Evolutionary conservation across 441 rosid species (phyloP).

Genomic region (Arabidopsis hybrid): DNA sequence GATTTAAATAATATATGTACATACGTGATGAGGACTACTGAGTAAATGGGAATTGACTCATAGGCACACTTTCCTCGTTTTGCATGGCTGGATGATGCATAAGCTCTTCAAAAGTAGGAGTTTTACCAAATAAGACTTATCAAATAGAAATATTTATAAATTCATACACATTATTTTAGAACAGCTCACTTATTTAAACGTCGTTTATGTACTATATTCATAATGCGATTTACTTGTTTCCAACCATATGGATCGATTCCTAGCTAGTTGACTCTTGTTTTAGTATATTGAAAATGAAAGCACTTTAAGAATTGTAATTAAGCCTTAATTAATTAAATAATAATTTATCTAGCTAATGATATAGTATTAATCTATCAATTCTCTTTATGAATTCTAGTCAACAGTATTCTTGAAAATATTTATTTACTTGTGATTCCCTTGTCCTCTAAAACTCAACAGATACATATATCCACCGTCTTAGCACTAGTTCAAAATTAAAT

Average conservation of each 20-base stretch:
- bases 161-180: neutral
- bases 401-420: slow-evolving; percentile 34
- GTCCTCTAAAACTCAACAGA: neutral
- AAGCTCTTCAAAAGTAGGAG: slow-evolving; percentile 23
- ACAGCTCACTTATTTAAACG: slow-evolving; percentile 11
- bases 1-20: neutral
- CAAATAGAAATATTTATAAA: neutral
- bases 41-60: slow-evolving; percentile 28
- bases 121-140: neutral
- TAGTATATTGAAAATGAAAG: slow-evolving; percentile 20
- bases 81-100: slow-evolving; percentile 38
- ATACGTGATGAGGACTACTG: slow-evolving; percentile 12
- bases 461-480: neutral
- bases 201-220: slow-evolving; percentile 18
- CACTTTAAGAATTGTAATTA: slow-evolving; percentile 34
- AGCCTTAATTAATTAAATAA: neutral
- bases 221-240: slow-evolving; percentile 38
- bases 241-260: slow-evolving; percentile 40
- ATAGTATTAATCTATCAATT: slow-evolving; percentile 6
- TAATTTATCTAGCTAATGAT: neutral
- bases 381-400: slow-evolving; percentile 34
- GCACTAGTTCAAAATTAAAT: neutral
- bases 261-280: slow-evolving; percentile 44
- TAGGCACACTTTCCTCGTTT: slow-evolving; percentile 27
- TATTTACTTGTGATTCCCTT: slow-evolving; percentile 22